A percentile compares a stretch with the other conserved stretches of the same genome.
Evolutionary conservation across 306 rosid species (phyloP).

Genomic region (Dicorynia guianensis): DNA sequence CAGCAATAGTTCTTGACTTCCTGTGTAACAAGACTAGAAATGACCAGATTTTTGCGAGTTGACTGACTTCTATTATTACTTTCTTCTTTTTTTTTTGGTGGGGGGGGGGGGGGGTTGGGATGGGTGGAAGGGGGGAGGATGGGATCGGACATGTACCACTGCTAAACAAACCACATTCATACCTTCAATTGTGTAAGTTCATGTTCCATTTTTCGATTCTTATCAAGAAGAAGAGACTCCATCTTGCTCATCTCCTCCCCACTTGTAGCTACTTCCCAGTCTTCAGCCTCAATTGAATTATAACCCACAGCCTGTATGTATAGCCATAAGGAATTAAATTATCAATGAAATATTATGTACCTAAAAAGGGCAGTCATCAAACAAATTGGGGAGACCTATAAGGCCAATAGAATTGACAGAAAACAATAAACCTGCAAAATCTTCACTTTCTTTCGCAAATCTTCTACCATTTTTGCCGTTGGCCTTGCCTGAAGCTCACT

Average conservation of each 20-base stretch:
- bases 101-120: background rate
- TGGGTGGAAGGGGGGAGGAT: background rate
- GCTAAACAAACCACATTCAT: constrained; percentile 28
- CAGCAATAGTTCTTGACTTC: constrained; percentile 19
- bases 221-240: constrained; percentile 99
- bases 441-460: constrained; percentile 88
- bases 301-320: constrained; percentile 87
- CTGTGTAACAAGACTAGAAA: constrained; percentile 21
- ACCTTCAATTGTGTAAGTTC: constrained; percentile 97
- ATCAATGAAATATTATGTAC: constrained; percentile 23
- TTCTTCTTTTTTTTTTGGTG: background rate
- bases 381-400: background rate
- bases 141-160: background rate
- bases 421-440: constrained; percentile 78
- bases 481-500: constrained; percentile 88
- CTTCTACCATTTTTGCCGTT: constrained; percentile 83
- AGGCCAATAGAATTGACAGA: constrained; percentile 7
- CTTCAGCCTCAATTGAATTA: constrained; percentile 98
- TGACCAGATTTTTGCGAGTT: constrained; percentile 22
- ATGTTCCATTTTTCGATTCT: constrained; percentile 97
- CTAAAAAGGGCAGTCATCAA: constrained; percentile 24
- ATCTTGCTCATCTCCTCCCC: constrained; percentile 99
- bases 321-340: constrained; percentile 38
- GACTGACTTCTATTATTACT: background rate
- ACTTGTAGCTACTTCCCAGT: constrained; percentile 96